phyloP scores from a whole-genome alignment of 2,329 filamentous ascomycete species.

The Hypoxylon sp. region DNA sequence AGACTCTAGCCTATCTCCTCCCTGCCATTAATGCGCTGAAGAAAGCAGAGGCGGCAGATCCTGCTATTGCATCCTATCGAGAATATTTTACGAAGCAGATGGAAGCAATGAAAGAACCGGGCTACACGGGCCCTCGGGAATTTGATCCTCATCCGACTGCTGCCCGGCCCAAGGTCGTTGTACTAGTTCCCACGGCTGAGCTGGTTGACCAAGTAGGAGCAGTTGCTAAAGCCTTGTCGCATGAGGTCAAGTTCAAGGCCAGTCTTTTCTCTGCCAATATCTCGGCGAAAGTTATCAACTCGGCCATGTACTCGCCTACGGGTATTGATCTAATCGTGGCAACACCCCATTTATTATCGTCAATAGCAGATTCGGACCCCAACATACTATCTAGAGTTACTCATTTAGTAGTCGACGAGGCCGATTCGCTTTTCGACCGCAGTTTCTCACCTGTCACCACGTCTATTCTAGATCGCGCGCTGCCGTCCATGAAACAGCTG shows the following conservation, averaged over 20 bases:
- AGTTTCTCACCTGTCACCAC: slow-evolving; percentile 88
- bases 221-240: slow-evolving; percentile 83
- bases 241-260: slow-evolving; percentile 86
- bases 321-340: slow-evolving; percentile 88
- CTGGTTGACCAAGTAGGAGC: slow-evolving; percentile 86
- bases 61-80: slow-evolving; percentile 65
- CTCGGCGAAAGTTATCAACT: slow-evolving; percentile 81
- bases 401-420: slow-evolving; percentile 92
- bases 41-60: slow-evolving; percentile 70
- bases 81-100: slow-evolving; percentile 64
- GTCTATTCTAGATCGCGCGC: slow-evolving; percentile 80
- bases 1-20: slow-evolving; percentile 91
- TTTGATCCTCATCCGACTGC: slow-evolving; percentile 76
- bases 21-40: slow-evolving; percentile 89
- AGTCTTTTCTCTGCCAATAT: slow-evolving; percentile 82
- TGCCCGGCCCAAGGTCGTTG: slow-evolving; percentile 81
- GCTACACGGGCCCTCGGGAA: slow-evolving; percentile 68
- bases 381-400: slow-evolving; percentile 91
- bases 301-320: slow-evolving; percentile 78
- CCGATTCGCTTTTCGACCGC: slow-evolving; percentile 93
- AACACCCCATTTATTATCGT: slow-evolving; percentile 88
- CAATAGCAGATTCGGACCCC: slow-evolving; percentile 88
- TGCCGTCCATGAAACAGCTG: slow-evolving; percentile 84
- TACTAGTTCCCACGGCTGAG: slow-evolving; percentile 92
- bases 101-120: slow-evolving; percentile 61